A percentile compares a stretch with the other conserved stretches of the same genome.
phyloP scores from a whole-genome alignment of 164 flowering plant genomes.

The Saururus chinensis region DNA sequence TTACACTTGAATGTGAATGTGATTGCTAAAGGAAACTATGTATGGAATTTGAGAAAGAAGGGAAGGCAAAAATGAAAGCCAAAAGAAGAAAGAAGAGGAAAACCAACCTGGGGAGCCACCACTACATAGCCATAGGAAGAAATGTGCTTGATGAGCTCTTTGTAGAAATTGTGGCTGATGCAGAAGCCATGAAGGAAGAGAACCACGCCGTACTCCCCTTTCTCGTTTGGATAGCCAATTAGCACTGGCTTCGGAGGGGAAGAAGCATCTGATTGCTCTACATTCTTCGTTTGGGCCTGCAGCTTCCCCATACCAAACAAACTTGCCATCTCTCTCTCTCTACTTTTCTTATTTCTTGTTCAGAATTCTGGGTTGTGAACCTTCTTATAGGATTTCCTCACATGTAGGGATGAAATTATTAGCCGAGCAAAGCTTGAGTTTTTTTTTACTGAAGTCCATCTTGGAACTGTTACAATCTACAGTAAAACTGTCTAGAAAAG shows the following conservation, averaged over 20 bases:
- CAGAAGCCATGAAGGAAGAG: constrained; percentile 48
- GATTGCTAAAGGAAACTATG: too few relatives aligned
- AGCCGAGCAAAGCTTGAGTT: too few relatives aligned
- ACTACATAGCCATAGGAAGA: constrained; percentile 69
- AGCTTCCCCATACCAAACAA: not conserved
- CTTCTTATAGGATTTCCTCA: not conserved
- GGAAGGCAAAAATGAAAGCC: not conserved
- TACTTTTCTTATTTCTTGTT: not conserved
- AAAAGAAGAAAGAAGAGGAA: not conserved
- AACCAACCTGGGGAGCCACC: constrained; percentile 51
- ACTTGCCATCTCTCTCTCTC: not conserved
- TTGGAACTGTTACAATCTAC: too few relatives aligned
- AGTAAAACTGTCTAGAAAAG: too few relatives aligned
- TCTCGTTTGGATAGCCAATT: constrained; percentile 29
- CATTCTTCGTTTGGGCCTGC: not conserved
- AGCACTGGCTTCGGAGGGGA: constrained; percentile 7
- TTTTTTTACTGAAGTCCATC: too few relatives aligned
- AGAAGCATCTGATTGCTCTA: not conserved
- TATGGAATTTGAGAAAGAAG: too few relatives aligned
- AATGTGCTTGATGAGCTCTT: constrained; percentile 38
- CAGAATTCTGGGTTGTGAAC: not conserved
- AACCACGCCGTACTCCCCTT: constrained; percentile 35
- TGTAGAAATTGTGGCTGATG: constrained; percentile 36
- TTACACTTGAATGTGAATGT: too few relatives aligned
- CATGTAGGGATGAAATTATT: too few relatives aligned